phyloP scores from a whole-genome alignment of 169 alveolate genomes.

The Perkinsus olseni region DNA sequence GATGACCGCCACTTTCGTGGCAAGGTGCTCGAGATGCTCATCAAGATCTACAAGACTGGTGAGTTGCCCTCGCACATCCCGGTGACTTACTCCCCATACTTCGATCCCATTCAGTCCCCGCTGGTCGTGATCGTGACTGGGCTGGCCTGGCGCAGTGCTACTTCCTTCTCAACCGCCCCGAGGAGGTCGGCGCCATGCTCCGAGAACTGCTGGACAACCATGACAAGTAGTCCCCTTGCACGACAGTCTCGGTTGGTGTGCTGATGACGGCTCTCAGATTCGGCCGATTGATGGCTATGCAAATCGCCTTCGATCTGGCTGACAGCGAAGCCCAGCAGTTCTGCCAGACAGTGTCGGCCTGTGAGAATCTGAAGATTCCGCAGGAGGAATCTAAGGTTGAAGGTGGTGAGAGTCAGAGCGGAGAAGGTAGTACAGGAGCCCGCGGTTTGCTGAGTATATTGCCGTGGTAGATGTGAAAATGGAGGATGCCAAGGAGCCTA shows the following conservation, averaged over 20 bases:
- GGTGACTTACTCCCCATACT: slow-evolving; percentile 17
- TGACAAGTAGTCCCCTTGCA: neutral
- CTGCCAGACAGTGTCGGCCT: slow-evolving; percentile 48
- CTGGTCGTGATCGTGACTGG: slow-evolving; percentile 45
- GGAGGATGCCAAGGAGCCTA: neutral
- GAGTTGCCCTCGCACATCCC: no score
- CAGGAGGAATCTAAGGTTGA: slow-evolving; percentile 13
- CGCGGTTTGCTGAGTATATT: neutral
- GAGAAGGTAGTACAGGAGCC: neutral
- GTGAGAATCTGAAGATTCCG: slow-evolving; percentile 17
- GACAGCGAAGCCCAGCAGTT: slow-evolving; percentile 81
- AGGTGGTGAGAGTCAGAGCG: slow-evolving; percentile 24
- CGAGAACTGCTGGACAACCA: slow-evolving; percentile 40
- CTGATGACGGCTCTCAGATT: neutral
- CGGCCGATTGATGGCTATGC: slow-evolving; percentile 58
- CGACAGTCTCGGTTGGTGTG: slow-evolving; percentile 40
- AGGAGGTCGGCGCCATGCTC: slow-evolving; percentile 70
- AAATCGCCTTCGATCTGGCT: slow-evolving; percentile 81
- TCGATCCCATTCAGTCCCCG: slow-evolving; percentile 21
- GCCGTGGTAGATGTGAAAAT: neutral
- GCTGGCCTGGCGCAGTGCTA: slow-evolving; percentile 63
- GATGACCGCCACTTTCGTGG: slow-evolving; percentile 23
- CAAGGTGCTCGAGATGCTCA: slow-evolving; percentile 24
- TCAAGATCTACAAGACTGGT: slow-evolving; percentile 26
- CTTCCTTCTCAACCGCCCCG: slow-evolving; percentile 65